Conservation (phyloP, 768 basidiomycete genomes). For the Asterophora parasitica region DNA sequence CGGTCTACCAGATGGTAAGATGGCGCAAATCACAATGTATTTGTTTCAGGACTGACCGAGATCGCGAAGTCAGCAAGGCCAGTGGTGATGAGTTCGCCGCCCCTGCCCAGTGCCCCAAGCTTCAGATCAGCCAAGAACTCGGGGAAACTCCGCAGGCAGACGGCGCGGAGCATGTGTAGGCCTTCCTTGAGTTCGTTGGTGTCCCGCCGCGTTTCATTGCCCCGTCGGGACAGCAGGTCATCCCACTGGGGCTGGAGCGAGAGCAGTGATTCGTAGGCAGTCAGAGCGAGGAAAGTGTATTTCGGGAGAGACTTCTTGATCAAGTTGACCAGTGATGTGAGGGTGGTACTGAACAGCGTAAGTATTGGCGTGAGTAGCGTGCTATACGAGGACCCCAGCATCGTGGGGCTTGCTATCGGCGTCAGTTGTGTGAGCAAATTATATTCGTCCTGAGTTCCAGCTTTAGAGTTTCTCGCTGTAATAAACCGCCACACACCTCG, state of each 20-base stretch:
- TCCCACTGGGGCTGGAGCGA: conserved; percentile 64
- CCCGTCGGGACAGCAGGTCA: conserved; percentile 49
- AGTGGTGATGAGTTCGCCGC: conserved; percentile 52
- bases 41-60: conserved; percentile 38
- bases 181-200: conserved; percentile 73
- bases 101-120: conserved; percentile 50
- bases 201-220: conserved; percentile 37
- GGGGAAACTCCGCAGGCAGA: conserved; percentile 79
- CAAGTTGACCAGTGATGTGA: conserved; percentile 56
- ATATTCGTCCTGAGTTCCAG: conserved; percentile 55
- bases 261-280: conserved; percentile 58
- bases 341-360: conserved; percentile 58
- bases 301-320: conserved; percentile 77
- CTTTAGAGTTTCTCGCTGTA: not conserved
- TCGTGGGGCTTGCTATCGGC: conserved; percentile 47
- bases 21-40: not conserved
- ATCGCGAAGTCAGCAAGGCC: conserved; percentile 59
- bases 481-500: conserved; percentile 41
- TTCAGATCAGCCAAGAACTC: conserved; percentile 81
- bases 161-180: conserved; percentile 53
- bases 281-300: conserved; percentile 75
- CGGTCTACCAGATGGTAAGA: conserved; percentile 39
- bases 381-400: conserved; percentile 55
- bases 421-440: conserved; percentile 57
- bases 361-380: conserved; percentile 63